Evolutionary conservation across 164 flowering plant genomes (phyloP), one percentile per base, ranked within the genome.

Genomic region (Tetracentron sinense): DNA sequence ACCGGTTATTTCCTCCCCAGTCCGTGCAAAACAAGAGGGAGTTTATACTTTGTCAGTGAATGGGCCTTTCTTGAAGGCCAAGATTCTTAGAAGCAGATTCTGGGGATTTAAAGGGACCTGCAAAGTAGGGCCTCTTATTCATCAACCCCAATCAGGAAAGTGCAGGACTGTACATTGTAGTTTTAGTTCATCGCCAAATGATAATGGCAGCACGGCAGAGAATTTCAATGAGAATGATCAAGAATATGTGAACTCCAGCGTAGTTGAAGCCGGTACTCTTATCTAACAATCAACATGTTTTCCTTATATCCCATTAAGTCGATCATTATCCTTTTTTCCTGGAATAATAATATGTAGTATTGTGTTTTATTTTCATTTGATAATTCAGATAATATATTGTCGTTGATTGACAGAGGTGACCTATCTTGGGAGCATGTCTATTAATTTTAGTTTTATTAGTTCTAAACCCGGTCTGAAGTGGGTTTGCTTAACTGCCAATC

Each of bases 251-350:
- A 85, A 91, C 68, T 89, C 99, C 31, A 89, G 85, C 67, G 84
- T 94, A 6, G 77, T 94, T 60, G 99, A 94, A 85, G 97, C 99
- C 65, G 97, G 99, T 94, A 81, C 50, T 79, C 61, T 35, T 28
- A 23, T 53, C 15, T 2, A 44, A 30, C 16, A 22, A 26, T 47
- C 54, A 46, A n/a, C n/a, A n/a, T n/a, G 17, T n/a, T 3, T 48
- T 3, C 1, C 14, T 38, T 16, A 38, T 16, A 12, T 38, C 2
- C 11, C 5, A 38, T 38, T 1, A 33, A 38, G 44, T 12, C 44
- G 14, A 1, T n/a, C n/a, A n/a, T n/a, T n/a, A n/a, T n/a, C n/a
- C n/a, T n/a, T n/a, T n/a, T n/a, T n/a, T n/a, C n/a, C n/a, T n/a
- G n/a, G n/a, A n/a, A n/a, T n/a, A n/a, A n/a, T n/a, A n/a, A n/a